Percentiles rank a stretch among this genome's conserved stretches.
Conservation (phyloP, 768 basidiomycete species). For the Tephrocybe rancida region DNA sequence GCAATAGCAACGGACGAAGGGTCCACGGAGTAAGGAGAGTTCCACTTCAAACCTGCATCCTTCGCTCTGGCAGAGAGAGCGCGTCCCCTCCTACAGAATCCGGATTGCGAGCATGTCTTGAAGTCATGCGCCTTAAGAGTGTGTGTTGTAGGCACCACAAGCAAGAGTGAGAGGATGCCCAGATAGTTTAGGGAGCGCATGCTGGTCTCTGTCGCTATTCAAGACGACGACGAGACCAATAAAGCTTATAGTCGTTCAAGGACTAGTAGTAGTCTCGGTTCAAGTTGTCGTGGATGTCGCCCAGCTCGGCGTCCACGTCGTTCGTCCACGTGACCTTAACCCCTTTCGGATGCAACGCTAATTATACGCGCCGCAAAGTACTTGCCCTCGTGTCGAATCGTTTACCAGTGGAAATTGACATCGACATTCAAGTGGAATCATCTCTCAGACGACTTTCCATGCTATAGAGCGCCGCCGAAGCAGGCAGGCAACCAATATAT, state of each 20-base stretch:
- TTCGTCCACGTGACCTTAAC: too few relatives aligned
- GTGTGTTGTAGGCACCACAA: slow-evolving; percentile 36
- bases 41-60: slow-evolving; percentile 62
- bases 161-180: slow-evolving; percentile 35
- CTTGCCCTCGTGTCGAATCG: too few relatives aligned
- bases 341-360: too few relatives aligned
- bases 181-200: slow-evolving; percentile 41
- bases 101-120: slow-evolving; percentile 93
- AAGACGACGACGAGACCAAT: slow-evolving; percentile 3
- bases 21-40: slow-evolving; percentile 85
- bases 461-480: too few relatives aligned
- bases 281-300: not conserved
- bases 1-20: slow-evolving; percentile 53
- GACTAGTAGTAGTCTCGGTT: too few relatives aligned
- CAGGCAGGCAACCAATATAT: too few relatives aligned
- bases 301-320: not conserved
- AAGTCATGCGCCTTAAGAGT: slow-evolving; percentile 86
- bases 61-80: slow-evolving; percentile 77
- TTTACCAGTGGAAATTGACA: too few relatives aligned
- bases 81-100: slow-evolving; percentile 89
- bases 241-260: not conserved
- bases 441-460: too few relatives aligned
- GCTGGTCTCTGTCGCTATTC: slow-evolving; percentile 6
- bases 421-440: too few relatives aligned
- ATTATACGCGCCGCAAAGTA: too few relatives aligned